A percentile compares a stretch with the other conserved stretches of the same genome.
These are phyloP conservation scores for Gnetum montanum DNA, from an alignment of 75 land plant genomes.

Conservation along the genomic window DNA sequence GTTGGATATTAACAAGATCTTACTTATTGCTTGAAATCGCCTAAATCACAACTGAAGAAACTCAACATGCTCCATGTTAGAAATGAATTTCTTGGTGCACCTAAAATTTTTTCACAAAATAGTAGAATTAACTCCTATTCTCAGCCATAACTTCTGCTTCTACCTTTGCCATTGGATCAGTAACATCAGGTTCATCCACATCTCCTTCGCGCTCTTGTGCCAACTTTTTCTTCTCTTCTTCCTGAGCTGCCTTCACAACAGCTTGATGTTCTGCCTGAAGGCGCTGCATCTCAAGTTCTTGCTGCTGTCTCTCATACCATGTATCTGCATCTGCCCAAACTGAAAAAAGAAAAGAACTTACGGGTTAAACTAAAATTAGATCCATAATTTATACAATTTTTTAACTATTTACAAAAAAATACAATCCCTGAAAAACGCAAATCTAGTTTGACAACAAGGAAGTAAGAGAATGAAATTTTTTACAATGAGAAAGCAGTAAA, in stretches of 20 bases:
- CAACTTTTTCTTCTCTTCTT: conserved; percentile 65
- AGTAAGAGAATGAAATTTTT: too few species aligned
- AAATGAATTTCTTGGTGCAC: too few species aligned
- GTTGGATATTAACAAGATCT: too few species aligned
- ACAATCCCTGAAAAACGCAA: too few species aligned
- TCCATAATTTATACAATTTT: background rate
- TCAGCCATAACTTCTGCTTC: conserved; percentile 54
- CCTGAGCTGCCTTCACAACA: conserved; percentile 67
- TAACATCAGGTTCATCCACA: conserved; percentile 51
- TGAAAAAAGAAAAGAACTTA: conserved; percentile 39
- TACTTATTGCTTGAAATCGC: too few species aligned
- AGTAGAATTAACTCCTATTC: too few species aligned
- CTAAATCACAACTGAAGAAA: too few species aligned
- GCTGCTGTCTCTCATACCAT: conserved; percentile 95
- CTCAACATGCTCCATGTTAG: too few species aligned
- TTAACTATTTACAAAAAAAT: too few species aligned
- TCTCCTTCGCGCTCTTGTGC: conserved; percentile 65
- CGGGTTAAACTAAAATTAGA: background rate
- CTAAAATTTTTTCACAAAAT: too few species aligned
- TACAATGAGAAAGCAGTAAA: too few species aligned
- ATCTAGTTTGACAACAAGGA: too few species aligned
- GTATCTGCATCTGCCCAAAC: conserved; percentile 99
- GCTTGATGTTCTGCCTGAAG: conserved; percentile 74
- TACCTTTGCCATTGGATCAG: conserved; percentile 82
- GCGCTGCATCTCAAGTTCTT: conserved; percentile 82